These are phyloP conservation scores for Nicotiana sylvestris DNA, from an alignment of 257 asterid genomes.

Conservation along the genomic window DNA sequence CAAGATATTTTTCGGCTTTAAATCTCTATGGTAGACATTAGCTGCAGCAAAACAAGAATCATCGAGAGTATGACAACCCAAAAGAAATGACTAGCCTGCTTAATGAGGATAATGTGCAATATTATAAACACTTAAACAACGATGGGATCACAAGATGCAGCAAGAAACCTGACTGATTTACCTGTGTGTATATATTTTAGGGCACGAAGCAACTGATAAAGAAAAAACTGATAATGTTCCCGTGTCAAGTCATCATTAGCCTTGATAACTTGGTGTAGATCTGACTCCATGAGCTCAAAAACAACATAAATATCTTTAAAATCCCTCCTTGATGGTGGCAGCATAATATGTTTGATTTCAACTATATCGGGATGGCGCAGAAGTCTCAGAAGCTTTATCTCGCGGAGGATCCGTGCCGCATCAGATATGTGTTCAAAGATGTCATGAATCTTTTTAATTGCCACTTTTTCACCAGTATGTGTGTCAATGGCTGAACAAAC, in stretches of 20 bases:
- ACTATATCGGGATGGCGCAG: slow-evolving; percentile 91
- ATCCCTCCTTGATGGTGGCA: slow-evolving; percentile 89
- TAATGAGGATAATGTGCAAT: background rate
- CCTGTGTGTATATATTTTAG: slow-evolving; percentile 90
- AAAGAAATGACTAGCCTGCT: slow-evolving; percentile 14
- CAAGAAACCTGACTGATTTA: slow-evolving; percentile 9
- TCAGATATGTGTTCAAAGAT: slow-evolving; percentile 85
- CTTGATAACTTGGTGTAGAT: slow-evolving; percentile 93
- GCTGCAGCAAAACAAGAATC: slow-evolving; percentile 45
- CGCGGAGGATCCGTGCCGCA: slow-evolving; percentile 88
- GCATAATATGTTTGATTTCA: slow-evolving; percentile 86
- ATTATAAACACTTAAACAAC: background rate
- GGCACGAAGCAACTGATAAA: slow-evolving; percentile 86
- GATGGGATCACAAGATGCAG: background rate
- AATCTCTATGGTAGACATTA: slow-evolving; percentile 88
- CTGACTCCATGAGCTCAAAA: slow-evolving; percentile 94
- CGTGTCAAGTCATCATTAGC: slow-evolving; percentile 93
- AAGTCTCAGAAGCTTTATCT: slow-evolving; percentile 88
- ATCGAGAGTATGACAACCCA: slow-evolving; percentile 20
- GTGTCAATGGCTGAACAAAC: slow-evolving; percentile 88
- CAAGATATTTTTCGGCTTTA: slow-evolving; percentile 82
- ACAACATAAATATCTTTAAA: slow-evolving; percentile 87
- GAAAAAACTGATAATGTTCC: slow-evolving; percentile 84
- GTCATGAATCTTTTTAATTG: slow-evolving; percentile 83
- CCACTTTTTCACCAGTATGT: slow-evolving; percentile 79